Percentiles rank a stretch among this genome's conserved stretches.
phyloP scores from a whole-genome alignment of 176 grass and related monocot genomes.

The Guadua angustifolia region DNA sequence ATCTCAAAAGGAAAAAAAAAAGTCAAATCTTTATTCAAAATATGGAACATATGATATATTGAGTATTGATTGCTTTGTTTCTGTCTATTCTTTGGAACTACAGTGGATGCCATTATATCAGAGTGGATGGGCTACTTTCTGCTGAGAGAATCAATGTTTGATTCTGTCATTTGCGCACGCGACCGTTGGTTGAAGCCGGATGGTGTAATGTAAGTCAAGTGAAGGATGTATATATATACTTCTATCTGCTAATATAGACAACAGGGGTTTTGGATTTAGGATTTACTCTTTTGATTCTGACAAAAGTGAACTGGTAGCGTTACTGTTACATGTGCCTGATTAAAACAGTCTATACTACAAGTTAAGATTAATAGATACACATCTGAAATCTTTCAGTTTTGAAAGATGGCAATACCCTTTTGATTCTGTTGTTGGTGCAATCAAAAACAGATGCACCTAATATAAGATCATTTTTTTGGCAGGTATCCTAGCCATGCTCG shows the following conservation, averaged over 20 bases:
- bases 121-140: constrained; percentile 99
- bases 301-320: background rate
- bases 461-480: constrained; percentile 15
- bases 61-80: constrained; percentile 27
- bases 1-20: background rate
- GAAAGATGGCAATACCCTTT: background rate
- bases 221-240: background rate
- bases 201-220: constrained; percentile 79
- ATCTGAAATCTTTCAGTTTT: background rate
- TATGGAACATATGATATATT: background rate
- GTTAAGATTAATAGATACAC: background rate
- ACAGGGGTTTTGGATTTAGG: background rate
- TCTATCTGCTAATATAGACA: background rate
- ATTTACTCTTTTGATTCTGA: background rate
- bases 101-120: constrained; percentile 98
- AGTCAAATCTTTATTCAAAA: background rate
- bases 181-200: constrained; percentile 93
- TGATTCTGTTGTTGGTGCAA: constrained; percentile 13
- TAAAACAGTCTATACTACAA: background rate
- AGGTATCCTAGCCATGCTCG: constrained; percentile 98
- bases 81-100: constrained; percentile 28
- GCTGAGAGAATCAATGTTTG: constrained; percentile 95
- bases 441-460: constrained; percentile 1
- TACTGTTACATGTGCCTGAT: constrained; percentile 6
- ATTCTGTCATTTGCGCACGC: constrained; percentile 91